A percentile compares a stretch with the other conserved stretches of the same genome.
Conservation (phyloP, 139 green algal species). For the Tetradesmus lagerheimii region DNA sequence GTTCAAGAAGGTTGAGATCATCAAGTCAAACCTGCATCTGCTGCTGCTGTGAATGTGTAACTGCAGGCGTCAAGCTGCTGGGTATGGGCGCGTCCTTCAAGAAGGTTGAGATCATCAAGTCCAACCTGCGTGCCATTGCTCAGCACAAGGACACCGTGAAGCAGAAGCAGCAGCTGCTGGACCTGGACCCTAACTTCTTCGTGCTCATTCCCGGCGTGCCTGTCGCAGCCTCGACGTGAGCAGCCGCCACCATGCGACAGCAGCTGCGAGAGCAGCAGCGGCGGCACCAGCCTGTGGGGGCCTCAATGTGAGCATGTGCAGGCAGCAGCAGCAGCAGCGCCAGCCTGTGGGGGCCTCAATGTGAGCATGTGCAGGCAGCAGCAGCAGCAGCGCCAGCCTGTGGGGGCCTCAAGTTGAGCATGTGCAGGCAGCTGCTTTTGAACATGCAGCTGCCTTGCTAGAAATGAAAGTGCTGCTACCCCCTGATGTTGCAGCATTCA, state of each 20-base stretch:
- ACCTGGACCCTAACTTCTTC: conserved; percentile 9
- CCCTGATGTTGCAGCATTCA: too few relatives aligned
- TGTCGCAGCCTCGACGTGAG: background rate
- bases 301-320: background rate
- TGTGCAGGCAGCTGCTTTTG: background rate
- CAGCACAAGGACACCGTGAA: background rate
- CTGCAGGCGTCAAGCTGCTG: background rate
- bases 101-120: conserved; percentile 22
- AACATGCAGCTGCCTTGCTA: too few relatives aligned
- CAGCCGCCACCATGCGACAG: background rate
- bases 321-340: background rate
- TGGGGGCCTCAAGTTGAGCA: background rate
- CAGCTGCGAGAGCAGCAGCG: too few relatives aligned
- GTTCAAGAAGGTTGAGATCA: too few relatives aligned
- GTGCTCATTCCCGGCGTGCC: background rate
- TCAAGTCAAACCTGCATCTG: background rate
- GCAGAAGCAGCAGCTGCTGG: background rate
- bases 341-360: background rate
- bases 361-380: too few relatives aligned
- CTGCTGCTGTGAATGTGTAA: background rate
- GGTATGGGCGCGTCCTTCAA: conserved; percentile 47
- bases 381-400: too few relatives aligned
- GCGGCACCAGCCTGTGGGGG: too few relatives aligned
- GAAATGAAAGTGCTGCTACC: too few relatives aligned
- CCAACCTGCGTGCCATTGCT: conserved; percentile 22